phyloP scores from a whole-genome alignment of 2,329 filamentous ascomycete genomes.

The Alternaria solani region DNA sequence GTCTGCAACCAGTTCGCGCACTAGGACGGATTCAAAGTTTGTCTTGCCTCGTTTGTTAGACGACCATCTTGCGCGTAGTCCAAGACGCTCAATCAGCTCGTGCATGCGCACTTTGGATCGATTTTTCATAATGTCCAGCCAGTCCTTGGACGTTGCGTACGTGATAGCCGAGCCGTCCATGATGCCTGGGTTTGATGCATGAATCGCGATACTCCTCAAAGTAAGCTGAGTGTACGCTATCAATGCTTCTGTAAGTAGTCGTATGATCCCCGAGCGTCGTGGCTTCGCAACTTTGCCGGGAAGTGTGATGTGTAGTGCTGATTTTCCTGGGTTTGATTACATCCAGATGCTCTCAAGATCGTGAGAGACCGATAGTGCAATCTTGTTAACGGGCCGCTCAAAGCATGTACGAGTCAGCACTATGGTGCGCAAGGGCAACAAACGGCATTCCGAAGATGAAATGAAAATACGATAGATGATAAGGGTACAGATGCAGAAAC shows the following conservation, averaged over 20 bases:
- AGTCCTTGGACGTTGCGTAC: conserved; percentile 46
- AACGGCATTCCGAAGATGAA: conserved; percentile 13
- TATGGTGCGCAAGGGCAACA: conserved; percentile 8
- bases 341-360: conserved; percentile 21
- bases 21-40: conserved; percentile 47
- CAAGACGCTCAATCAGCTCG: conserved; percentile 47
- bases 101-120: conserved; percentile 48
- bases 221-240: not conserved
- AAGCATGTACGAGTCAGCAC: conserved; percentile 1
- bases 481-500: conserved; percentile 20
- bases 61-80: conserved; percentile 47
- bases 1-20: conserved; percentile 45
- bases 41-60: conserved; percentile 51
- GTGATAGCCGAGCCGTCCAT: conserved; percentile 39
- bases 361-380: conserved; percentile 4
- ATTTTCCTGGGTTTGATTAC: conserved; percentile 24
- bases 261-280: conserved; percentile 1
- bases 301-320: conserved; percentile 20
- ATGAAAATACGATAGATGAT: conserved; percentile 11
- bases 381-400: conserved; percentile 3
- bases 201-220: conserved; percentile 8
- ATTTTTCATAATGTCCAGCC: conserved; percentile 50
- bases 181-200: conserved; percentile 19
- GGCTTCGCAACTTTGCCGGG: conserved; percentile 5
- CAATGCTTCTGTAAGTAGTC: not conserved